Evolutionary conservation across 1,139 yeast species (phyloP).

Genomic region (Nakaseomyces bracarensis): DNA sequence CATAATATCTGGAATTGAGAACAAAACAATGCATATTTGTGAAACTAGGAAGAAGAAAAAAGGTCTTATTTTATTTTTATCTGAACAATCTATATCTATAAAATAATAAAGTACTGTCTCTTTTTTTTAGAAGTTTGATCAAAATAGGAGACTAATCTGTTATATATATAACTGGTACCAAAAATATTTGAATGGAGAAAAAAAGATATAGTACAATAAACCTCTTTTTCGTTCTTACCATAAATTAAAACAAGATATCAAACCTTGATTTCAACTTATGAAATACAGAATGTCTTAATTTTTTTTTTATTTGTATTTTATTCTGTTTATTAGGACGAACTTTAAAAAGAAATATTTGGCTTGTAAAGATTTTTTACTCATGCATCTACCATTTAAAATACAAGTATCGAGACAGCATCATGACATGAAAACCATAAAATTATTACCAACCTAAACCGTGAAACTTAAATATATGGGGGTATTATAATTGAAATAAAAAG

Average conservation of each 20-base stretch:
- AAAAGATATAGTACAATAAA: neutral
- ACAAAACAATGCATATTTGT: neutral
- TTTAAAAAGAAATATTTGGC: neutral
- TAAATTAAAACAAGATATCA: neutral
- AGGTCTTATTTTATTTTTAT: neutral
- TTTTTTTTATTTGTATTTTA: no score
- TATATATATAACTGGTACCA: no score
- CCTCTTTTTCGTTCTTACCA: neutral
- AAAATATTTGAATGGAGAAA: neutral
- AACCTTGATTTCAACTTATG: neutral
- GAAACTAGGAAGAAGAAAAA: neutral
- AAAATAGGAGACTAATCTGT: neutral
- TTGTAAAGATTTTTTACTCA: no score
- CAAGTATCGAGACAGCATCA: no score
- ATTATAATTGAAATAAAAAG: neutral
- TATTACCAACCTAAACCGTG: neutral
- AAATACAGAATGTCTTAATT: neutral
- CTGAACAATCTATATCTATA: neutral
- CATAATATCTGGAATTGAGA: neutral
- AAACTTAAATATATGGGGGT: neutral
- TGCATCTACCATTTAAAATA: no score
- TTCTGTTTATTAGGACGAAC: neutral
- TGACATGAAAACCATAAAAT: neutral
- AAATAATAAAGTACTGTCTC: neutral
- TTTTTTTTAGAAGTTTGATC: neutral